Evolutionary conservation across 805 yeast species (phyloP), one percentile per base, ranked within the genome.

Genomic region (Starmera pachycereana): DNA sequence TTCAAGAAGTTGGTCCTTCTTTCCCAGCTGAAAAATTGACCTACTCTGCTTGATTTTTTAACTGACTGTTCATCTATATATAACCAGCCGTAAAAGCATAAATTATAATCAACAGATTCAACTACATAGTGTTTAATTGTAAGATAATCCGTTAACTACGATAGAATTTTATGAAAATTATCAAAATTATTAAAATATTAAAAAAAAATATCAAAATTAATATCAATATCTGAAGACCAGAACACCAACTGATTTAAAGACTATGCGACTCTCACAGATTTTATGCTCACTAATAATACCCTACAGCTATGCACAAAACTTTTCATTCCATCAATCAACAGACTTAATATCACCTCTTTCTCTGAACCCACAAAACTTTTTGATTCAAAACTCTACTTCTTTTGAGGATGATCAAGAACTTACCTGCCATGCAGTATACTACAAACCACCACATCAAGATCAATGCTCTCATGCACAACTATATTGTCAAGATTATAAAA

Each of bases 1-100:
- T 92, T 61, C 97, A 88, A 73, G 85, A 85, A 65, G 75, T 83
- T 49, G 98, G 99, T 43, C 96, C 98, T 36, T 74, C 95, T 38
- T 92, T 78, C 77, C 97, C 97, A 52, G 69, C 71, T 68, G 83
- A 85, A 50, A 81, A 81, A 66, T 66, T 74, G 52, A 51, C 72
- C 38, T 78, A 74, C 62, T 22, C 27, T 22, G 27, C 27, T 22
- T 22, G 9, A 22, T 8, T 7, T 22, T 8, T 22, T 6, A 16
- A 4, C 5, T 5, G 9, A 22, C 27, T 22, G 27, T 22, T 22
- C 7, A 31, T n/a, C 14, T n/a, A 8, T 9, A 6, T 14, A 31
- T 31, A 14, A 31, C 14, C 12, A 22, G 18, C 18, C 4, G 4
- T 16, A n/a, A n/a, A n/a, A n/a, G n/a, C n/a, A 16, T 16, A 16